A percentile compares a stretch with the other conserved stretches of the same genome.
phyloP scores from a whole-genome alignment of 1,284 basidiomycete genomes.

The Melampsora americana region DNA sequence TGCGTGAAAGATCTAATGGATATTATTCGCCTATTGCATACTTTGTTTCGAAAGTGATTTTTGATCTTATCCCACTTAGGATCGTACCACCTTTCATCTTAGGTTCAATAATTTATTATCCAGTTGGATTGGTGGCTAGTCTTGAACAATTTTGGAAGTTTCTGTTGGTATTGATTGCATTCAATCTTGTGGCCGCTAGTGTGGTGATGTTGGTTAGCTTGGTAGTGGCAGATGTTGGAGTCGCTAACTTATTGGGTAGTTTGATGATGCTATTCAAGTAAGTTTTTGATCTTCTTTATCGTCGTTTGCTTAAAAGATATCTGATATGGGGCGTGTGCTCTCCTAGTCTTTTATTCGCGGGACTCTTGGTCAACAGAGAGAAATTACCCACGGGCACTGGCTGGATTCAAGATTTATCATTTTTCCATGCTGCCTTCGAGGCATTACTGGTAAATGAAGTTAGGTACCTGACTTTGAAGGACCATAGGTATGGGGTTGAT shows the following conservation, averaged over 20 bases:
- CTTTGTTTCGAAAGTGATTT: conserved; percentile 91
- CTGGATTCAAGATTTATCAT: conserved; percentile 85
- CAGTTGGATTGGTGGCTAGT: conserved; percentile 87
- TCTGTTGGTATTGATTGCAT: conserved; percentile 85
- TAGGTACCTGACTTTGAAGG: conserved; percentile 84
- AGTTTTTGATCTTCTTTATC: conserved; percentile 54
- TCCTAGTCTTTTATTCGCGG: conserved; percentile 85
- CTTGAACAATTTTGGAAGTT: conserved; percentile 95
- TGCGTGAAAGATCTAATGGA: conserved; percentile 91
- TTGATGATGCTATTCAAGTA: conserved; percentile 97
- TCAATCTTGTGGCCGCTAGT: conserved; percentile 89
- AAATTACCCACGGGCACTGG: conserved; percentile 68
- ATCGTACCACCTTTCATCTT: conserved; percentile 91
- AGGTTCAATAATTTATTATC: conserved; percentile 85
- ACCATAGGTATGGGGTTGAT: conserved; percentile 85
- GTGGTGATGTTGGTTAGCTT: conserved; percentile 87
- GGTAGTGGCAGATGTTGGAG: conserved; percentile 74
- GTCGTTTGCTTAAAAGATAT: background rate
- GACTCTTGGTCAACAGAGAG: conserved; percentile 88
- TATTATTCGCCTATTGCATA: conserved; percentile 95
- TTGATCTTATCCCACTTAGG: conserved; percentile 89
- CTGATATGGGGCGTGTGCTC: background rate
- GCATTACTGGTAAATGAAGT: conserved; percentile 92
- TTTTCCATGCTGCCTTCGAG: conserved; percentile 99
- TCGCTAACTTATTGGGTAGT: conserved; percentile 89